Percentiles rank a stretch among this genome's conserved stretches.
Conservation (phyloP, 1,284 basidiomycete species). For the Peniophora sp. region DNA sequence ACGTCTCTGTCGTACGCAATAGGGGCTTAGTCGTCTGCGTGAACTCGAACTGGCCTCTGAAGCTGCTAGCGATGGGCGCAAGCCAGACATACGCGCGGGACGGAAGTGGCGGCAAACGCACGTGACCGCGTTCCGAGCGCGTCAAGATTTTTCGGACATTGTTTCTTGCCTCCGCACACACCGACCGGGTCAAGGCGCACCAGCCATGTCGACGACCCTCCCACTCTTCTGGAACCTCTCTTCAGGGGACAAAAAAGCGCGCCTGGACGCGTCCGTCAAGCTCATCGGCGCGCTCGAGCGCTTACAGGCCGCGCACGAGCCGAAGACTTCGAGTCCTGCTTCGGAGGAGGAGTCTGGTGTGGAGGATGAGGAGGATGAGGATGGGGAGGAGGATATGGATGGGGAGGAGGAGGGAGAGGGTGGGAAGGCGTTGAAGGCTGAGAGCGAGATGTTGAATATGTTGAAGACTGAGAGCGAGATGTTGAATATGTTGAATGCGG, state of each 20-base stretch:
- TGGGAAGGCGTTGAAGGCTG: slow-evolving; percentile 27
- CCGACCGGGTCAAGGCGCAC: no score
- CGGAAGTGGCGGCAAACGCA: no score
- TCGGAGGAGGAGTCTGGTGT: slow-evolving; percentile 46
- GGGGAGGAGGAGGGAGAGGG: slow-evolving; percentile 26
- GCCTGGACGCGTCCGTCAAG: slow-evolving; percentile 81
- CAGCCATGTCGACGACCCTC: slow-evolving; percentile 70
- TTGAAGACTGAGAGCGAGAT: slow-evolving; percentile 33
- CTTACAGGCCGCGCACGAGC: slow-evolving; percentile 63
- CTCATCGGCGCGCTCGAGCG: slow-evolving; percentile 75
- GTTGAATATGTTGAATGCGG: slow-evolving; percentile 64
- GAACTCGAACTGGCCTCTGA: no score
- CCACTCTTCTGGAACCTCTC: slow-evolving; percentile 93
- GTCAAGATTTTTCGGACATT: no score
- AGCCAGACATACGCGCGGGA: no score
- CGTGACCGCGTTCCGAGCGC: no score
- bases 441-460: slow-evolving; percentile 28
- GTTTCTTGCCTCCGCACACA: no score
- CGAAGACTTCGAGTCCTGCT: slow-evolving; percentile 31
- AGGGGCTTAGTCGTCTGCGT: no score
- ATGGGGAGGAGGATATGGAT: slow-evolving; percentile 28
- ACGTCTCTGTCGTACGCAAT: no score
- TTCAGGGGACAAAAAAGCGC: slow-evolving; percentile 71
- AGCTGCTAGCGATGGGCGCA: no score
- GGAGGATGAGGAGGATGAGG: slow-evolving; percentile 35